Conservation (phyloP, 176 grass and related monocot species). For the Bromus sterilis region DNA sequence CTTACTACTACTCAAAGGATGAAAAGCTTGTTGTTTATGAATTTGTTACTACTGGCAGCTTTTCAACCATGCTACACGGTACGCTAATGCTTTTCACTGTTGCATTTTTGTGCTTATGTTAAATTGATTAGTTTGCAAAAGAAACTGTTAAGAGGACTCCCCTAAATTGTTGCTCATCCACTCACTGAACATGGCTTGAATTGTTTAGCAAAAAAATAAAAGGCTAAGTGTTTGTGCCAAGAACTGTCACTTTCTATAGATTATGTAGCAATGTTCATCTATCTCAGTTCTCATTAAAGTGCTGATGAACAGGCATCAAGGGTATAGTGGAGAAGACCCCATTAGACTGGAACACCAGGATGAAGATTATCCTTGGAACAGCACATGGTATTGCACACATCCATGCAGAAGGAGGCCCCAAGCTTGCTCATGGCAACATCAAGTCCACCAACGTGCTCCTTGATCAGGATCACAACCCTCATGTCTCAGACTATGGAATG, state of each 20-base stretch:
- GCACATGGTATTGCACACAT: conserved; percentile 67
- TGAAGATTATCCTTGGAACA: conserved; percentile 72
- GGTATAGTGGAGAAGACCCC: conserved; percentile 41
- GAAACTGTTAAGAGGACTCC: background rate
- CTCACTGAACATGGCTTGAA: background rate
- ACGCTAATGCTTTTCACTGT: conserved; percentile 17
- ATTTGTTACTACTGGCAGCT: conserved; percentile 55
- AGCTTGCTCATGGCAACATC: conserved; percentile 88
- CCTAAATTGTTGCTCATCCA: background rate
- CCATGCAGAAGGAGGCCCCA: conserved; percentile 74
- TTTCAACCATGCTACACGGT: conserved; percentile 86
- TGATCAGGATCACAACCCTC: conserved; percentile 49
- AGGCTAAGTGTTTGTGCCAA: background rate
- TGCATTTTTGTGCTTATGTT: background rate
- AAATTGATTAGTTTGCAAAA: background rate
- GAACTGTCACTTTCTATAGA: background rate
- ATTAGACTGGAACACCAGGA: conserved; percentile 82
- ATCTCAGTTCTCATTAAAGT: conserved; percentile 23
- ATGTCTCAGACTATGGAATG: conserved; percentile 80
- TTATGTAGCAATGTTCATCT: background rate
- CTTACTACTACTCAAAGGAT: conserved; percentile 99
- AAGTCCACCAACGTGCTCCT: conserved; percentile 95
- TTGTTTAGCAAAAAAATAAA: background rate
- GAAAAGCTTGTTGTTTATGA: conserved; percentile 98
- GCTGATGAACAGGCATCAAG: conserved; percentile 52